Conservation (phyloP, 257 asterid genomes). For the Dorcoceras hygrometricum region DNA sequence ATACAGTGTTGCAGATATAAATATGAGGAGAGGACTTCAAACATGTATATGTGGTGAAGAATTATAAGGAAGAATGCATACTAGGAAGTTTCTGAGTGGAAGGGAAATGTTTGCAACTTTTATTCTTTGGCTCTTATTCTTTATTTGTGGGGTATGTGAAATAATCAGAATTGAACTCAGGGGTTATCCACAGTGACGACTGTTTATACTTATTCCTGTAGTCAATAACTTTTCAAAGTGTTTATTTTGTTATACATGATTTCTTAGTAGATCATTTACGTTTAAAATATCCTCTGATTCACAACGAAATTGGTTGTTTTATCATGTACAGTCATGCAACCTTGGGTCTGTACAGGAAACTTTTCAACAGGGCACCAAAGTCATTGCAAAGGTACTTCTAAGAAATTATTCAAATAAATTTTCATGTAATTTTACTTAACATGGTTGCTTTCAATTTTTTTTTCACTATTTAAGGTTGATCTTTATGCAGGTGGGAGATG, state of each 20-base stretch:
- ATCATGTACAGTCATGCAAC: constrained; percentile 75
- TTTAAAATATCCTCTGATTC: no score
- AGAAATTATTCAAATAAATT: constrained; percentile 12
- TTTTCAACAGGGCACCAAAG: constrained; percentile 76
- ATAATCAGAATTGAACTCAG: background rate
- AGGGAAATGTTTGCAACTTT: background rate
- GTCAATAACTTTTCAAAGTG: background rate
- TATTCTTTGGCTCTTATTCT: background rate
- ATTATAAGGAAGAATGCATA: background rate
- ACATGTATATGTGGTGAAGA: background rate
- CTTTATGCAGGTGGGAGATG: constrained; percentile 89
- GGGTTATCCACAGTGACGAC: background rate
- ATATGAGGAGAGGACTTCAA: background rate
- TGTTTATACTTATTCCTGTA: background rate
- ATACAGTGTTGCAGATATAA: background rate
- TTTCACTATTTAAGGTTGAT: constrained; percentile 3
- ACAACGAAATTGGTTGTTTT: background rate
- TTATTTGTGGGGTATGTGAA: background rate
- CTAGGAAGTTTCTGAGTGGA: background rate
- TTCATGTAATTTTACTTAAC: constrained; percentile 11
- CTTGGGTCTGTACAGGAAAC: constrained; percentile 86
- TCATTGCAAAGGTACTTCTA: constrained; percentile 65
- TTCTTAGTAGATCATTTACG: background rate
- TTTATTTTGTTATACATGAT: no score
- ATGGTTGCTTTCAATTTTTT: background rate